Evolutionary conservation across 192 early-diverging fungal genomes (phyloP).

Genomic region (Gryganskiella cystojenkinii): DNA sequence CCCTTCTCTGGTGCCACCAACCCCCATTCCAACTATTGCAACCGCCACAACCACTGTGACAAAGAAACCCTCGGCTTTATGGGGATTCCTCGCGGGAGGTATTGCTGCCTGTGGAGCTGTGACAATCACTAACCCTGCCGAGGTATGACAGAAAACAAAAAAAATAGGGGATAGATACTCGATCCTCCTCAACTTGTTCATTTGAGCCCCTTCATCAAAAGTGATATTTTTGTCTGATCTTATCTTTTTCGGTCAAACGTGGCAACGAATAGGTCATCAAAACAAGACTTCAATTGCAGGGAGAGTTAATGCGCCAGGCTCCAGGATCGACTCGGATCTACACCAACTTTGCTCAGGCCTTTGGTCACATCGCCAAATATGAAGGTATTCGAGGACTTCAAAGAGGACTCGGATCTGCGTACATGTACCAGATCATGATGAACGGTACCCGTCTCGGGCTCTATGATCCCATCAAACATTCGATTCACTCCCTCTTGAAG

Average conservation of each 20-base stretch:
- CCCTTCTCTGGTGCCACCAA: slow-evolving; percentile 8
- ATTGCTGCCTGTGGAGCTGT: slow-evolving; percentile 91
- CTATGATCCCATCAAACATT: slow-evolving; percentile 86
- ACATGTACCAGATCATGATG: slow-evolving; percentile 91
- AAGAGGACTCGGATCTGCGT: slow-evolving; percentile 84
- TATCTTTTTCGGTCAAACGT: not conserved
- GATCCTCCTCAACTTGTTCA: not conserved
- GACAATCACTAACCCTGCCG: slow-evolving; percentile 96
- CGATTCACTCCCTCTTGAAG: slow-evolving; percentile 57
- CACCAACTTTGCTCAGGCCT: slow-evolving; percentile 81
- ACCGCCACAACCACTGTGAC: not conserved
- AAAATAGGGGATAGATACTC: not conserved
- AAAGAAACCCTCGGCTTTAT: slow-evolving; percentile 53
- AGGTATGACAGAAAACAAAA: slow-evolving; percentile 62
- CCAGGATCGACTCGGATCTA: slow-evolving; percentile 66
- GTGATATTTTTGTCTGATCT: not conserved
- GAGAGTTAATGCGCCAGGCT: slow-evolving; percentile 74
- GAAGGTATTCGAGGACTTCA: slow-evolving; percentile 92
- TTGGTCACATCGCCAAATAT: slow-evolving; percentile 77
- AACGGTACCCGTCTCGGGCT: slow-evolving; percentile 94
- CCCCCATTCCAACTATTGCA: not conserved
- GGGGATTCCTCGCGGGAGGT: slow-evolving; percentile 81
- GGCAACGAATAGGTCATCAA: slow-evolving; percentile 95
- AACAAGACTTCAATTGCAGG: slow-evolving; percentile 91
- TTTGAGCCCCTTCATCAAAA: not conserved